These are phyloP conservation scores for Xylaria castorea DNA, from an alignment of 495 filamentous ascomycete genomes.

Conservation along the genomic window DNA sequence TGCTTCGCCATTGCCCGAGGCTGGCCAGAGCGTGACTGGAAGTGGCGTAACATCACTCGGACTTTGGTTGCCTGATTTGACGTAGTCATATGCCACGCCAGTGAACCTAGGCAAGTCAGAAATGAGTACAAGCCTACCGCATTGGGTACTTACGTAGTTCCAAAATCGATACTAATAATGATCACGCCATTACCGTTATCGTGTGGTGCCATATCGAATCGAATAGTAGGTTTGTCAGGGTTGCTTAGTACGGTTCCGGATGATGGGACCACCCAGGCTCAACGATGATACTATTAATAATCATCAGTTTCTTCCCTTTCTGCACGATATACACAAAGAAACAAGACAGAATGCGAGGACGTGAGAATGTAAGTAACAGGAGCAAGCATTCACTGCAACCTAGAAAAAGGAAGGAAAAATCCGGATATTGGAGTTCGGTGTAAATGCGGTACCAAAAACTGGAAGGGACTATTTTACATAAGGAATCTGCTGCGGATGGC, in stretches of 20 bases:
- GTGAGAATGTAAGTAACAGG: background rate
- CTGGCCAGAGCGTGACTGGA: conserved; percentile 17
- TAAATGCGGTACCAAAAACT: background rate
- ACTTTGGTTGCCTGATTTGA: background rate
- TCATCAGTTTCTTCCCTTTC: background rate
- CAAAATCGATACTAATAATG: conserved; percentile 13
- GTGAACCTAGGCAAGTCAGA: conserved; percentile 13
- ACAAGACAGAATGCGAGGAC: background rate
- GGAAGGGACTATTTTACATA: background rate
- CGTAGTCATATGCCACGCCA: conserved; percentile 17
- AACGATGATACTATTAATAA: background rate
- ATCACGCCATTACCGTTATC: background rate
- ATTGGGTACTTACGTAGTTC: background rate
- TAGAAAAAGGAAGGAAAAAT: background rate
- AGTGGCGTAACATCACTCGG: background rate
- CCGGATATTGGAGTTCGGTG: background rate
- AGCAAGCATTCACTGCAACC: background rate
- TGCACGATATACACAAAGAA: background rate
- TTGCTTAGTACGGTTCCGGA: background rate
- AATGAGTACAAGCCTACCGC: no score
- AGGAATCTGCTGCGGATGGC: background rate
- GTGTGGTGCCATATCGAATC: background rate
- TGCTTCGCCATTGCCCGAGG: no score
- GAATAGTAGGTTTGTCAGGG: background rate
- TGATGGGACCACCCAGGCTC: background rate